Percentiles rank a stretch among this genome's conserved stretches.
These are phyloP conservation scores for Sclerospora graminicola DNA, from an alignment of 352 stramenopile species.

Conservation along the genomic window DNA sequence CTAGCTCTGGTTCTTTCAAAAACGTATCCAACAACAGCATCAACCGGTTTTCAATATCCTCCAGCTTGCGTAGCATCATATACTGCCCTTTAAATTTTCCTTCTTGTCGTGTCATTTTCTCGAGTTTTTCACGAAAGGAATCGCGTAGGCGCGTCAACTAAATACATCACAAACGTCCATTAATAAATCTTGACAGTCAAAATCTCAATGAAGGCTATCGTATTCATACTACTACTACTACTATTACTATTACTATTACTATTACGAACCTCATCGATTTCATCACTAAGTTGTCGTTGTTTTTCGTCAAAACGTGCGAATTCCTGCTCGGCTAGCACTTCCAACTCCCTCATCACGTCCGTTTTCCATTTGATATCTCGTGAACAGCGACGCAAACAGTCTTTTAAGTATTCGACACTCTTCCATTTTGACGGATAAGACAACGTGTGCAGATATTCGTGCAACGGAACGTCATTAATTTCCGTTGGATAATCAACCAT, in stretches of 20 bases:
- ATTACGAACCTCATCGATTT: slow-evolving; percentile 64
- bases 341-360: slow-evolving; percentile 54
- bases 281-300: slow-evolving; percentile 44
- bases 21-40: slow-evolving; percentile 46
- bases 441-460: slow-evolving; percentile 52
- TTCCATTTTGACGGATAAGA: slow-evolving; percentile 56
- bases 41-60: slow-evolving; percentile 71
- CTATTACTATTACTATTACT: too few species aligned
- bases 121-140: slow-evolving; percentile 56
- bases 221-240: too few species aligned
- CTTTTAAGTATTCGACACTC: slow-evolving; percentile 76
- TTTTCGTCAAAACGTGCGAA: slow-evolving; percentile 30
- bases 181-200: not conserved
- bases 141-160: slow-evolving; percentile 53
- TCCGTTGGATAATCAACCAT: slow-evolving; percentile 66
- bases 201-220: too few species aligned
- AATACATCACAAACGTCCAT: not conserved
- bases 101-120: slow-evolving; percentile 12
- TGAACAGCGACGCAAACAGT: slow-evolving; percentile 61
- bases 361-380: slow-evolving; percentile 76
- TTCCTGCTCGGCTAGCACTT: slow-evolving; percentile 60
- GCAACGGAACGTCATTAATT: slow-evolving; percentile 46
- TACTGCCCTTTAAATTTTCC: slow-evolving; percentile 25
- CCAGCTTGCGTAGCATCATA: slow-evolving; percentile 63
- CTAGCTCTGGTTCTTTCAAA: slow-evolving; percentile 43